Conservation (phyloP, 495 filamentous ascomycete genomes). For the Penicillium verhagenii region DNA sequence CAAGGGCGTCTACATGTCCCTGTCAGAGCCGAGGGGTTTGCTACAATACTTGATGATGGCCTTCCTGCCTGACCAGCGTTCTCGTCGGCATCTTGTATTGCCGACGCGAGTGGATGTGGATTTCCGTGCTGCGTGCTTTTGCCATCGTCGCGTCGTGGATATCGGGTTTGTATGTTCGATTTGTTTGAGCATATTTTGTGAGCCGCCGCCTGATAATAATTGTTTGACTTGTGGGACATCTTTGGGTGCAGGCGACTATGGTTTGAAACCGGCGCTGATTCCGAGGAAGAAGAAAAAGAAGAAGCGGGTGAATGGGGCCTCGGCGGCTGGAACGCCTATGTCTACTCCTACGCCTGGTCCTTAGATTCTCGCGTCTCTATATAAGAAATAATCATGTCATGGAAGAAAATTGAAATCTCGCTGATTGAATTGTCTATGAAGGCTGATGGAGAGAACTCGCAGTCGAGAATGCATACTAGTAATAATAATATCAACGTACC, state of each 20-base stretch:
- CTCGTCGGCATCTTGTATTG: slow-evolving; percentile 62
- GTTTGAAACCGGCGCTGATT: slow-evolving; percentile 71
- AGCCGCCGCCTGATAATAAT: slow-evolving; percentile 60
- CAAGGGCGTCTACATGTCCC: slow-evolving; percentile 77
- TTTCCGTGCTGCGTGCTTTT: slow-evolving; percentile 96
- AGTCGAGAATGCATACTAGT: too few species aligned
- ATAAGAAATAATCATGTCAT: background rate
- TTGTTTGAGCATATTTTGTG: slow-evolving; percentile 83
- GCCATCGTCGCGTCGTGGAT: slow-evolving; percentile 87
- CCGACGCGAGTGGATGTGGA: slow-evolving; percentile 87
- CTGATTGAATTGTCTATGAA: too few species aligned
- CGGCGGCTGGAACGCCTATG: slow-evolving; percentile 41
- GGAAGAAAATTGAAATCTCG: too few species aligned
- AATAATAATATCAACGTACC: too few species aligned
- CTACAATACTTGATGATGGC: slow-evolving; percentile 94
- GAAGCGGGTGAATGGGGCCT: slow-evolving; percentile 51
- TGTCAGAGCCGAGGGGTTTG: slow-evolving; percentile 63
- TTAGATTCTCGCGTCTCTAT: slow-evolving; percentile 13
- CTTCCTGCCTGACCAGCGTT: slow-evolving; percentile 76
- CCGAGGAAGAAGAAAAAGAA: slow-evolving; percentile 73
- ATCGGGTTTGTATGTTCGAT: slow-evolving; percentile 94
- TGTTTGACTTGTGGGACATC: slow-evolving; percentile 92
- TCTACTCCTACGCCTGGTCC: slow-evolving; percentile 44
- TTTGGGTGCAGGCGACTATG: slow-evolving; percentile 73
- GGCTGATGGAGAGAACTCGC: too few species aligned